Evolutionary conservation across 2,329 filamentous ascomycete species (phyloP), one percentile per base, ranked within the genome.

Genomic region (Sodiomyces alkalinus): DNA sequence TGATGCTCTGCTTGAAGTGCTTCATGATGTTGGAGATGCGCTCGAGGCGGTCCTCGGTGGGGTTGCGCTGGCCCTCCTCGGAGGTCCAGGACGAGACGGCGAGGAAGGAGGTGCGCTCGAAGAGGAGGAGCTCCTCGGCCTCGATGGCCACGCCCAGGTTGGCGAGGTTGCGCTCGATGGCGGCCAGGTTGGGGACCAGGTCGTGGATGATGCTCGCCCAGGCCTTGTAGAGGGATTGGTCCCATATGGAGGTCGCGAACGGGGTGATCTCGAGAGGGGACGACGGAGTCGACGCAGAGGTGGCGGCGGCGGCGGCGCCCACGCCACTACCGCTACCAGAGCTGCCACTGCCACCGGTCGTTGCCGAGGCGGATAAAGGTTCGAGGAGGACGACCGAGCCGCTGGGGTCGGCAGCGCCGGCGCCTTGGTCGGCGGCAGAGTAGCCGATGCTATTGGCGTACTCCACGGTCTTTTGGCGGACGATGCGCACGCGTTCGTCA

Each of bases 171-270:
- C 71, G 70, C 55, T 96, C 87, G 39, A 98, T 94, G 24, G 81
- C 71, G 12, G 74, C 64, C 1, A 94, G 70, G 44, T 96, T 96
- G 4, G 90, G 90, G n/a, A 96, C 90, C 25, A 98, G 67, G 48
- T 87, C 86, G 62, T 98, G 90, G 35, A 98, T 94, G 43, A 98
- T 94, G 48, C 81, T 82, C 0, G 90, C 90, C 90, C 90, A 98
- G 2, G 90, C 90, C 54, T 92, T 92, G 64, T 96, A 98, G 20
- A 98, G 63, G 31, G 80, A 92, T 59, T 98, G 90, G 47, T 98
- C 90, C 90, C 90, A 98, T 47, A 98, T 98, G 30, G 81, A 92
- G 18, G 87, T 96, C 7, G 85, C 81, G 50, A 93, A 96, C 34
- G 86, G 85, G 33, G 82, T 81, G 35, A 94, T 67, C 38, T 76